Base-by-base conservation (phyloP, 495 filamentous ascomycete genomes). In the Geopyxis carbonaria region DNA sequence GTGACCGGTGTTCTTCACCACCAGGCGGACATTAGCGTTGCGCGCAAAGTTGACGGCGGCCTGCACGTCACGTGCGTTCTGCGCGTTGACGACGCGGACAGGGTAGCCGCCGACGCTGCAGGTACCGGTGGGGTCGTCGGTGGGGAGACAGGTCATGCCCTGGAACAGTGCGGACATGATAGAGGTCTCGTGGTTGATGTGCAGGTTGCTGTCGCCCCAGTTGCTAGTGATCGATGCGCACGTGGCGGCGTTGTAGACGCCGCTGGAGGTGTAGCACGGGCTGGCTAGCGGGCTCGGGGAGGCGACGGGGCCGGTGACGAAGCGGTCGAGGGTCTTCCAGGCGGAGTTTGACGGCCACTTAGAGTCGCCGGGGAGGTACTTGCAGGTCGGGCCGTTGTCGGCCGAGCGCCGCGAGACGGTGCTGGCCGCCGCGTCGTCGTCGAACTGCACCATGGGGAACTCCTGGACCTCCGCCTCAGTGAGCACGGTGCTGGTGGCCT, bases 1-100 rank as follows among this genome's bases (percentile, higher is more conserved):
- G 44, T 78, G 76, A 20, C 78, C 77, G 2, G 76, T 83, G 45
- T 78, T 80, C 62, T 77, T 77, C 34, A 79, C 62, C 0, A 72
- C 59, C 1, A 81, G 56, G 27, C 75, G 59, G 0, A 80, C 38
- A 15, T 67, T 65, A 14, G 60, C 59, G 15, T 75, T 66, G 31
- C 65, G 61, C 2, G 74, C 75, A 57, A 76, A 78, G 47, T 70
- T 70, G 11, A 80, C 63, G 0, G 70, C 67, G 7, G 64, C 59
- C 39, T 69, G 66, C 21, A 78, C 56, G 39, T 81, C 64, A 33
- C 61, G 60, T n/a, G 65, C 65, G 3, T 46, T 68, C 28, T 57
- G 66, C 1, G 64, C 72, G 28, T 73, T 74, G 25, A 78, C 67
- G 1, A 68, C 66, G 40, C 75, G 75, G 16, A 54, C 61, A 5